Evolutionary conservation across 805 yeast species (phyloP).

Genomic region (Brettanomyces custersianus): DNA sequence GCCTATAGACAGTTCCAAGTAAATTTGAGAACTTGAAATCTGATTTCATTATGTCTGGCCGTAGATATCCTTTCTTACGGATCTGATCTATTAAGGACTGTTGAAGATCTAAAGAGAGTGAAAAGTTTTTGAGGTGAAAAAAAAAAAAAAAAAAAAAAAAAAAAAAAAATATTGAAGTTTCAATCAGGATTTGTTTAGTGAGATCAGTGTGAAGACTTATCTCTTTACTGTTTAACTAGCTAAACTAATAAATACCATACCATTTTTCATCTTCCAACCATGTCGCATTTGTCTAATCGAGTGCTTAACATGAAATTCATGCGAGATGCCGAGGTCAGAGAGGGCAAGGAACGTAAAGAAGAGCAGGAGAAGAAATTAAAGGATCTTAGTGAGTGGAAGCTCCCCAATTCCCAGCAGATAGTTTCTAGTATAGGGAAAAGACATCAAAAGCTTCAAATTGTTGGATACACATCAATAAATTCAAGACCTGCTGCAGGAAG

Average conservation of each 20-base stretch:
- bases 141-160: too few species aligned
- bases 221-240: too few species aligned
- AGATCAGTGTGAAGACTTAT: too few species aligned
- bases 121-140: neutral
- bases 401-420: conserved; percentile 26
- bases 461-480: conserved; percentile 22
- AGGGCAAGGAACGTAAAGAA: conserved; percentile 24
- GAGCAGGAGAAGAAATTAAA: conserved; percentile 28
- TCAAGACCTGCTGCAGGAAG: conserved; percentile 10
- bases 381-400: conserved; percentile 46
- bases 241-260: too few species aligned
- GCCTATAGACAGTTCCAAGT: conserved; percentile 88
- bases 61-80: too few species aligned
- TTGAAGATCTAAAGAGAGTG: neutral
- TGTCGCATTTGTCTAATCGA: conserved; percentile 48
- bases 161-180: too few species aligned
- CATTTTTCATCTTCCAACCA: too few species aligned
- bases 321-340: conserved; percentile 31
- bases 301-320: conserved; percentile 82
- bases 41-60: conserved; percentile 54
- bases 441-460: conserved; percentile 11
- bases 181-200: too few species aligned
- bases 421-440: conserved; percentile 13
- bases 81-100: too few species aligned
- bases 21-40: conserved; percentile 83